These are phyloP conservation scores for Botryotinia narcissicola DNA, from an alignment of 2,329 filamentous ascomycete genomes.

Conservation along the genomic window DNA sequence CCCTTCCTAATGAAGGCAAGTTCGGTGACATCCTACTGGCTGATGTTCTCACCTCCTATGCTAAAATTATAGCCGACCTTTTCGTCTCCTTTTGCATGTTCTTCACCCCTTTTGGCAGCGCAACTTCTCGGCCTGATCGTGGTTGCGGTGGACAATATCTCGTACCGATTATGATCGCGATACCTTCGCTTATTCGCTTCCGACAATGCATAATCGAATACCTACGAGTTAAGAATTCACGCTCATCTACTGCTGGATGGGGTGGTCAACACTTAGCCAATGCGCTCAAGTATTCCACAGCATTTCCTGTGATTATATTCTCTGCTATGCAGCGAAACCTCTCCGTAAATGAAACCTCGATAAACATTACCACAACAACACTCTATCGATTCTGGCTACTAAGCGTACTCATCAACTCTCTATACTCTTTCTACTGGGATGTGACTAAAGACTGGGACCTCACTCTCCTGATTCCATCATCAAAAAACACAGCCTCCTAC, in stretches of 20 bases:
- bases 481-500: slow-evolving; percentile 21
- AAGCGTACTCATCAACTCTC: slow-evolving; percentile 76
- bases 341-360: slow-evolving; percentile 42
- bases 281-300: slow-evolving; percentile 89
- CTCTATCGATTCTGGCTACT: slow-evolving; percentile 64
- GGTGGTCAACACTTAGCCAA: slow-evolving; percentile 89
- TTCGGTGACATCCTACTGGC: slow-evolving; percentile 93
- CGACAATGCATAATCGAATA: slow-evolving; percentile 93
- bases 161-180: slow-evolving; percentile 79
- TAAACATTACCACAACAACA: slow-evolving; percentile 42
- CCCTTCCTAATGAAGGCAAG: slow-evolving; percentile 82
- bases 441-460: slow-evolving; percentile 96
- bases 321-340: slow-evolving; percentile 68
- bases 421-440: slow-evolving; percentile 99
- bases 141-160: slow-evolving; percentile 75
- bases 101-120: slow-evolving; percentile 65
- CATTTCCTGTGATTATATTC: slow-evolving; percentile 86
- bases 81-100: slow-evolving; percentile 94
- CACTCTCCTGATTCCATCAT: slow-evolving; percentile 64
- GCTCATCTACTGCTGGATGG: slow-evolving; percentile 53
- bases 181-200: slow-evolving; percentile 82
- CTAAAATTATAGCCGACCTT: slow-evolving; percentile 85
- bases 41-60: slow-evolving; percentile 91
- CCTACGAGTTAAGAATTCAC: slow-evolving; percentile 60
- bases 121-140: slow-evolving; percentile 78